A percentile compares a stretch with the other conserved stretches of the same genome.
These are phyloP conservation scores for Naganishia kalamii DNA, from an alignment of 768 basidiomycete genomes.

Conservation along the genomic window DNA sequence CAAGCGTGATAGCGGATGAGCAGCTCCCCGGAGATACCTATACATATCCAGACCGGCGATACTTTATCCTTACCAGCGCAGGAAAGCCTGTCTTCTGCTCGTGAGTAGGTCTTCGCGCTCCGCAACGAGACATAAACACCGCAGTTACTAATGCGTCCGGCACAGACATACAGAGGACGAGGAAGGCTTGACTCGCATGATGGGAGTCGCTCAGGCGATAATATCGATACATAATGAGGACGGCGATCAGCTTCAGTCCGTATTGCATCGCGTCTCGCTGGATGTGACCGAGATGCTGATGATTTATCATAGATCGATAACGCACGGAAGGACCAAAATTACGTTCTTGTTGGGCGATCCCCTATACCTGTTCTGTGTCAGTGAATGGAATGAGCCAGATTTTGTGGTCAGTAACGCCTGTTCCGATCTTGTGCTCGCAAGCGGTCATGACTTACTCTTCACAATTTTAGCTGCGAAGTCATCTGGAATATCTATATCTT, in stretches of 20 bases:
- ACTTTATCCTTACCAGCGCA: slow-evolving; percentile 87
- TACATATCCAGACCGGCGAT: slow-evolving; percentile 54
- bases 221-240: slow-evolving; percentile 86
- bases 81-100: slow-evolving; percentile 96
- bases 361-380: slow-evolving; percentile 83
- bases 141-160: not conserved
- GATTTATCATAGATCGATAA: slow-evolving; percentile 52
- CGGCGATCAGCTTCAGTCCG: slow-evolving; percentile 60
- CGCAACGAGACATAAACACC: not conserved
- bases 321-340: slow-evolving; percentile 52
- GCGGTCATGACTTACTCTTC: not conserved
- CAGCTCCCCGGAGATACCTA: not conserved
- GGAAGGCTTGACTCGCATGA: slow-evolving; percentile 66
- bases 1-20: not conserved
- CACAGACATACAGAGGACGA: slow-evolving; percentile 30
- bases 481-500: slow-evolving; percentile 90
- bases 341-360: slow-evolving; percentile 80
- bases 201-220: slow-evolving; percentile 90
- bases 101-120: slow-evolving; percentile 50
- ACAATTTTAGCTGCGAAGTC: slow-evolving; percentile 52
- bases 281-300: not conserved
- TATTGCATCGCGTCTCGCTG: not conserved
- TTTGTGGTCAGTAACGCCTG: slow-evolving; percentile 64
- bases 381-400: slow-evolving; percentile 92
- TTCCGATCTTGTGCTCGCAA: not conserved